Percentiles rank a stretch among this genome's conserved stretches.
Conservation (phyloP, 345 rosid species). For the Pugionium dolabratum region DNA sequence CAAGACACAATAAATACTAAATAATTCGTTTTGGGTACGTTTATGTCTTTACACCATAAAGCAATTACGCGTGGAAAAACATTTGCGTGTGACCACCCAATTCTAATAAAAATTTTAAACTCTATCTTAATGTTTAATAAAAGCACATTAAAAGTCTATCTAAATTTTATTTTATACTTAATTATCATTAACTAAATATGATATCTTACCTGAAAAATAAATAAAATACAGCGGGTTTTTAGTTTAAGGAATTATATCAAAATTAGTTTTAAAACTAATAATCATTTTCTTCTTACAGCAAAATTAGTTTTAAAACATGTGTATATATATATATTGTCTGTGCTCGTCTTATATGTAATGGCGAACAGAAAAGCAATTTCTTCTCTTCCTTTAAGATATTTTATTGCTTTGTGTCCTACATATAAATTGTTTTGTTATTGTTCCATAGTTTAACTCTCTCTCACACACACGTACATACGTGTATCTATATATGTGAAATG, state of each 20-base stretch:
- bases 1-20: slow-evolving; percentile 18
- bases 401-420: slow-evolving; percentile 38
- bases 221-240: too few species aligned
- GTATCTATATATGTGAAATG: slow-evolving; percentile 23
- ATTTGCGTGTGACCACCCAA: slow-evolving; percentile 4
- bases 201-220: too few species aligned
- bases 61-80: background rate
- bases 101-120: background rate
- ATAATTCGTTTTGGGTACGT: background rate
- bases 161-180: too few species aligned
- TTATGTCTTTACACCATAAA: slow-evolving; percentile 15
- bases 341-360: slow-evolving; percentile 11
- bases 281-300: background rate
- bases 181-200: too few species aligned
- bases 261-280: too few species aligned
- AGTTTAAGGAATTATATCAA: too few species aligned
- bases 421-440: slow-evolving; percentile 39
- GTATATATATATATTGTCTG: too few species aligned
- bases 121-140: background rate
- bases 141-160: too few species aligned
- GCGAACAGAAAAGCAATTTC: slow-evolving; percentile 31
- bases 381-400: slow-evolving; percentile 31
- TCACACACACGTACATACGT: slow-evolving; percentile 34
- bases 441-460: slow-evolving; percentile 29
- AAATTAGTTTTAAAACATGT: background rate